Base-by-base conservation (phyloP, 805 yeast genomes). In the Wickerhamiella kazuoi region DNA sequence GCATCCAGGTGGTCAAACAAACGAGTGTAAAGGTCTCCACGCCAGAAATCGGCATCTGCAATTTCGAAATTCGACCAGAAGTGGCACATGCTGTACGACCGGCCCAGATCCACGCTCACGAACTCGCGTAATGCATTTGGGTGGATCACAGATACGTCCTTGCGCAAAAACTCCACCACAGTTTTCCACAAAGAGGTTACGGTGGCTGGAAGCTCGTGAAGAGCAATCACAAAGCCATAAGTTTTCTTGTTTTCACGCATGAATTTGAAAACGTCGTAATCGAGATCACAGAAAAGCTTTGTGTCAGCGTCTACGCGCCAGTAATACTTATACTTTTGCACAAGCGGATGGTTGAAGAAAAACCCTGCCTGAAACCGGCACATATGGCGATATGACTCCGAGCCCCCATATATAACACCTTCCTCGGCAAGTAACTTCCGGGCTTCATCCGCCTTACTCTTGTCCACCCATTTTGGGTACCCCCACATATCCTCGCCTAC, bases 31-130 rank as follows among this genome's bases (percentile, higher is more conserved):
- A 82, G 82, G 38, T 74, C 72, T 17, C 71, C 59, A 55, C 87
- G 69, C 82, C 83, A 80, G 56, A 81, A 70, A 39, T 70, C 67
- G 57, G 79, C 67, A 37, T 72, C 68, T 6, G 77, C 93, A 52
- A 81, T 67, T 61, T 81, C 94, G 49, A 81, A 81, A 62, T 81
- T 81, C 20, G 90, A 77, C 94, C 94, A 81, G 68, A 76, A 81
- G 59, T 81, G 93, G 60, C 94, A 81, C 43, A 79, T 68, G 56
- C 80, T 81, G 57, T 80, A 81, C 16, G 31, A 8, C 6, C 16
- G 31, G 7, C 31, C 31, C 7, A 29, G 15, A n/a, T 29, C 31
- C 6, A n/a, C 5, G 21, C 34, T 31, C 16, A 31, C 15, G 17
- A 31, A 31, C 11, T 15, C 21, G 9, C 16, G 15, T 14, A 76